phyloP scores from a whole-genome alignment of 2,329 filamentous ascomycete genomes.

The Hymenoscyphus albidus region DNA sequence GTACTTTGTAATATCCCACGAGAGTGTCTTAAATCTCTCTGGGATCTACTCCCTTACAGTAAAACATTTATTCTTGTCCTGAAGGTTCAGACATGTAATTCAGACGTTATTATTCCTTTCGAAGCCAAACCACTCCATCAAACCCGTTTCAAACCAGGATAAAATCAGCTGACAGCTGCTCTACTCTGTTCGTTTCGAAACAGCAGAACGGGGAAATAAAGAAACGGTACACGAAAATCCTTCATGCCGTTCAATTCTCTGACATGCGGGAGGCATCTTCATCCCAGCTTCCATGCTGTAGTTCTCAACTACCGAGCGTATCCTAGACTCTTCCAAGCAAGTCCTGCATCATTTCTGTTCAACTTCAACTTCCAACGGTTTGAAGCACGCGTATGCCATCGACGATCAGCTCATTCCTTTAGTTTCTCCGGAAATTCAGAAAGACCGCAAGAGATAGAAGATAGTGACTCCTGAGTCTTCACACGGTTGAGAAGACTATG shows the following conservation, averaged over 20 bases:
- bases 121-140: not conserved
- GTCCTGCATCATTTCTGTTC: not conserved
- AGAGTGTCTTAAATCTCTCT: not conserved
- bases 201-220: not conserved
- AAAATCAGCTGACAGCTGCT: not conserved
- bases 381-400: not conserved
- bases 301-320: not conserved
- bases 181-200: not conserved
- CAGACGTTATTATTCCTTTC: not conserved
- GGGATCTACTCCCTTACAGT: not conserved
- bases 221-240: not conserved
- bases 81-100: not conserved
- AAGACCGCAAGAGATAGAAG: not conserved
- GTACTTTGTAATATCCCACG: not conserved
- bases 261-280: not conserved
- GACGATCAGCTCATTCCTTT: not conserved
- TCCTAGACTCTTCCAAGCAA: not conserved
- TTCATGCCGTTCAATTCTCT: not conserved
- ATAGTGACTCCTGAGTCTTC: not conserved
- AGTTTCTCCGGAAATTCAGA: not conserved
- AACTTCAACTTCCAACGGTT: not conserved
- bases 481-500: not conserved
- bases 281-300: not conserved
- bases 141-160: not conserved
- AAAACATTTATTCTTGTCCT: not conserved